Base-by-base conservation (phyloP, 164 flowering plant genomes). In the Macadamia integrifolia region DNA sequence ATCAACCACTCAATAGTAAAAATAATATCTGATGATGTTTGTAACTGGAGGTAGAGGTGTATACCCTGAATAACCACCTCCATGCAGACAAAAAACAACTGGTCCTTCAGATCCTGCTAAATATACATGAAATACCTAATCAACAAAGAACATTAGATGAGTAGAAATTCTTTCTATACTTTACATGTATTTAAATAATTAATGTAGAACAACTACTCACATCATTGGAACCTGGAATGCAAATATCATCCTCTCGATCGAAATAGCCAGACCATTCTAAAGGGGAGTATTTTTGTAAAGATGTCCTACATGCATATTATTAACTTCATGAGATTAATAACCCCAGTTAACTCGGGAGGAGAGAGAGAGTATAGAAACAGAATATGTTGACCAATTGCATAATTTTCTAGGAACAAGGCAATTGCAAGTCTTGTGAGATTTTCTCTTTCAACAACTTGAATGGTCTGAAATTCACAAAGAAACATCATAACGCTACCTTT, bases 11-110 rank as follows among this genome's bases (percentile, higher is more conserved):
- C 0, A 1, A 1, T 17, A 11, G 40, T 46, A 42, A 32, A 32
- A 49, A n/a, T 60, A 6, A 11, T 13, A 8, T 46, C 50, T 35
- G 40, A 2, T 11, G 35, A 32, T 61, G 42, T 23, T 23, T 14
- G 56, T 46, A 32, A 28, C 50, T 71, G 44, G 17, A 43, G 49
- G 53, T 61, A 31, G 28, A 53, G 60, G 50, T 59, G n/a, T 66
- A 59, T 85, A 92, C 99, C 99, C 97, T 50, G 97, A 81, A 78
- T 82, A 94, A 66, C 99, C 99, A 58, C 97, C 98, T 58, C 99
- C 99, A 76, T 94, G 99, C 14, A 94, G 80, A 77, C 95, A 92
- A 78, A 92, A 90, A 44, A 90, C 86, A 61, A 92, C 90, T 3
- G 99, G 98, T 15, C 99, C 98, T 74, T 89, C 87, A 15, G 84